Evolutionary conservation across 2,329 filamentous ascomycete species (phyloP).

Genomic region (Rhexocercosporidium sp.): DNA sequence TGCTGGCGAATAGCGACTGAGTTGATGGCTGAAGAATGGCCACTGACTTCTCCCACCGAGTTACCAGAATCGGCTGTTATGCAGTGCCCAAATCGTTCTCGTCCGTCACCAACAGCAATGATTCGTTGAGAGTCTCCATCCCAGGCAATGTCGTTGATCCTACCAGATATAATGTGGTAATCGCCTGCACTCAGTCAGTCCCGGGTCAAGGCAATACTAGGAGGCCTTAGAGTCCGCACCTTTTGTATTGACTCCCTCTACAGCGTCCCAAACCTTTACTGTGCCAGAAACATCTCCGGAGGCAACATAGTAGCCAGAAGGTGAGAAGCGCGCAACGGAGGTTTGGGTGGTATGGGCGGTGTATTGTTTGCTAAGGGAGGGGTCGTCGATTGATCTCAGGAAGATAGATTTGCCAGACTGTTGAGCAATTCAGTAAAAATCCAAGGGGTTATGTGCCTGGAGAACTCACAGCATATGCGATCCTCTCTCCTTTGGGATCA

Average conservation of each 20-base stretch:
- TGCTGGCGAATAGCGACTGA: constrained; percentile 88
- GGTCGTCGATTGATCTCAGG: constrained; percentile 91
- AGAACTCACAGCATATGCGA: constrained; percentile 83
- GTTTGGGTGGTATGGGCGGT: constrained; percentile 87
- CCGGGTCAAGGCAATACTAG: neutral
- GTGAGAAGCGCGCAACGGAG: constrained; percentile 91
- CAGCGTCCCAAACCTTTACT: constrained; percentile 91
- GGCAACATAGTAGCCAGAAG: constrained; percentile 92
- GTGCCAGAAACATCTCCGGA: constrained; percentile 85
- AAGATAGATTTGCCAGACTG: constrained; percentile 97
- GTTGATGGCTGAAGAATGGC: constrained; percentile 91
- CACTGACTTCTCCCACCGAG: constrained; percentile 90
- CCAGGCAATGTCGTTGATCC: constrained; percentile 97
- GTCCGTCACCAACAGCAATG: constrained; percentile 94
- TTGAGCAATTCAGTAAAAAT: constrained; percentile 21
- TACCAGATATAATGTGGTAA: constrained; percentile 91
- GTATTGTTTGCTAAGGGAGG: constrained; percentile 85
- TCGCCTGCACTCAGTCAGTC: constrained; percentile 60
- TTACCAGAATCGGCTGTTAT: constrained; percentile 97
- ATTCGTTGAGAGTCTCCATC: constrained; percentile 96
- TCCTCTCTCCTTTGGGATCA: constrained; percentile 86
- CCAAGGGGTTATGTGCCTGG: neutral
- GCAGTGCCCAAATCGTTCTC: constrained; percentile 91
- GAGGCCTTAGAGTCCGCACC: constrained; percentile 22
- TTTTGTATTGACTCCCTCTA: constrained; percentile 83